Conservation (phyloP, 2,329 filamentous ascomycete genomes). For the Biscogniauxia mediterranea region DNA sequence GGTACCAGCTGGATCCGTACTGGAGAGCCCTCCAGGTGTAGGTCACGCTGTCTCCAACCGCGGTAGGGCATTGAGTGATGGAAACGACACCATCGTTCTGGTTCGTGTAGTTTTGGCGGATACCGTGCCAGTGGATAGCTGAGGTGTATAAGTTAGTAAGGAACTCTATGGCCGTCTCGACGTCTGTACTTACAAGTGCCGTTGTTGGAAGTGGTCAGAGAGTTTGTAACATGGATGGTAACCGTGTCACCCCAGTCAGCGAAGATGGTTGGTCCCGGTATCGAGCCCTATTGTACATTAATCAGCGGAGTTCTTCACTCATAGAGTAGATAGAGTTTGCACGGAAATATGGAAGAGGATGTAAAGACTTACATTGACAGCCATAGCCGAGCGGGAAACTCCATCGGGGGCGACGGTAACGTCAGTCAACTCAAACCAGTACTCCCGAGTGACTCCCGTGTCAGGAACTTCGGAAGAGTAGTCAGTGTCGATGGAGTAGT, state of each 20-base stretch:
- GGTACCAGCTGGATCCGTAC: constrained; percentile 59
- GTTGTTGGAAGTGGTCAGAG: constrained; percentile 45
- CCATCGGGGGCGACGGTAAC: constrained; percentile 40
- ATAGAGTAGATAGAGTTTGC: background rate
- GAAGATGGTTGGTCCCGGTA: constrained; percentile 33
- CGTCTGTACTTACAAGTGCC: constrained; percentile 44
- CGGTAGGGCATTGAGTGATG: constrained; percentile 49
- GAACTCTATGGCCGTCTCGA: background rate
- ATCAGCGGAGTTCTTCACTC: constrained; percentile 4
- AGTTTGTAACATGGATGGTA: constrained; percentile 54
- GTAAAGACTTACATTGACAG: constrained; percentile 36
- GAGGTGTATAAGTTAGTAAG: background rate
- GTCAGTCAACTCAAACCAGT: constrained; percentile 34
- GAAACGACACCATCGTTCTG: constrained; percentile 55
- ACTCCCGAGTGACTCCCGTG: constrained; percentile 28
- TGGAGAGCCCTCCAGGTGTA: constrained; percentile 57
- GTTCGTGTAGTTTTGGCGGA: constrained; percentile 55
- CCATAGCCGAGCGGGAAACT: constrained; percentile 31
- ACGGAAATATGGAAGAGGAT: too few relatives aligned
- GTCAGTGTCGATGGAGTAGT: constrained; percentile 16
- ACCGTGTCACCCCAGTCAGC: constrained; percentile 52
- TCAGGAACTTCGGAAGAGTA: constrained; percentile 12
- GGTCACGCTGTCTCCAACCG: constrained; percentile 50
- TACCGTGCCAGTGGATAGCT: constrained; percentile 60
- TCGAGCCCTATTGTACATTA: constrained; percentile 16